phyloP scores from a whole-genome alignment of 108 stramenopile genomes.

The Pseudonitzschia delicatissima region DNA sequence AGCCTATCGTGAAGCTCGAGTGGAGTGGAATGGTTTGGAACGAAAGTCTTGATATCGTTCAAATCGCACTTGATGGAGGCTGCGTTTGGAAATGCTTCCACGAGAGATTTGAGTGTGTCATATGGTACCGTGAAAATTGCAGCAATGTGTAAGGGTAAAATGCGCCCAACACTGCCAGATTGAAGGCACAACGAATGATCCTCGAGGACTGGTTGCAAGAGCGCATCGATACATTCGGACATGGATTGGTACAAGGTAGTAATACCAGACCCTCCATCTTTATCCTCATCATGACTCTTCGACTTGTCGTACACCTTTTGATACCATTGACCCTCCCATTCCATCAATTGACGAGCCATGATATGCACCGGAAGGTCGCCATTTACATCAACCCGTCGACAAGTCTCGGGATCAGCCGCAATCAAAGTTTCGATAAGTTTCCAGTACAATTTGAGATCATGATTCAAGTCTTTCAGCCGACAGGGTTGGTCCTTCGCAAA shows the following conservation, averaged over 20 bases:
- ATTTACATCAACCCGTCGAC: slow-evolving; percentile 25
- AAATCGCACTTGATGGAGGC: slow-evolving; percentile 44
- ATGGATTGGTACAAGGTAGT: slow-evolving; percentile 44
- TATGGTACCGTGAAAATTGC: slow-evolving; percentile 46
- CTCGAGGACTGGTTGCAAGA: slow-evolving; percentile 40
- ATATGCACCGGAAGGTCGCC: slow-evolving; percentile 59
- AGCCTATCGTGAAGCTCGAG: slow-evolving; percentile 44
- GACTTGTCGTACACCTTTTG: slow-evolving; percentile 42
- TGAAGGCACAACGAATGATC: slow-evolving; percentile 27
- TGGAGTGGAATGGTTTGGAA: slow-evolving; percentile 37
- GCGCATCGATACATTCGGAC: slow-evolving; percentile 43
- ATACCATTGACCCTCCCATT: slow-evolving; percentile 61
- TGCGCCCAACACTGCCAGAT: slow-evolving; percentile 40
- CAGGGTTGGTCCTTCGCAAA: slow-evolving; percentile 20
- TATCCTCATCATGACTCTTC: slow-evolving; percentile 15
- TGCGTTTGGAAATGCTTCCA: slow-evolving; percentile 46
- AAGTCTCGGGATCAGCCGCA: slow-evolving; percentile 24
- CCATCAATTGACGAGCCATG: slow-evolving; percentile 44
- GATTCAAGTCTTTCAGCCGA: slow-evolving; percentile 21
- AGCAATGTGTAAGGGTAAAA: slow-evolving; percentile 67
- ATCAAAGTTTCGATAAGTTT: slow-evolving; percentile 14
- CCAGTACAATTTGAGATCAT: slow-evolving; percentile 22
- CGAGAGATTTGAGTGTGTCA: slow-evolving; percentile 23
- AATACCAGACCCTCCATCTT: slow-evolving; percentile 19
- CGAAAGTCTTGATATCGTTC: slow-evolving; percentile 36